Evolutionary conservation across 805 yeast species (phyloP).

Genomic region (Clavispora fructus): DNA sequence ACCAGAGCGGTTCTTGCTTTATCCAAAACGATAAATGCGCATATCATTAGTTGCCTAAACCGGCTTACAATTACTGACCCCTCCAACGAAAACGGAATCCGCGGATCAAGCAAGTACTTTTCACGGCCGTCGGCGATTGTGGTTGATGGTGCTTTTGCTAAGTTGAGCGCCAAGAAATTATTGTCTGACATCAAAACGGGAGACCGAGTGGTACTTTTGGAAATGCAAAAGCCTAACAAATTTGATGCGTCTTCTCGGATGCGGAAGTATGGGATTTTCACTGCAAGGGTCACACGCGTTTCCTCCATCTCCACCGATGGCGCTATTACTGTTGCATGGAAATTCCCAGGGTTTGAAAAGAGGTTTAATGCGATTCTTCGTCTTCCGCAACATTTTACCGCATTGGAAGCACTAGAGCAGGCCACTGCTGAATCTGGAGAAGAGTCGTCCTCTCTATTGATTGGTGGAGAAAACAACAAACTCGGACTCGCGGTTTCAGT

Average conservation of each 20-base stretch:
- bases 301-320: neutral
- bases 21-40: neutral
- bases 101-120: conserved; percentile 27
- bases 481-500: neutral
- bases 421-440: neutral
- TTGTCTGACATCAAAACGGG: neutral
- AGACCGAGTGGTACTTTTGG: conserved; percentile 15
- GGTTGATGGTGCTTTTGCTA: conserved; percentile 7
- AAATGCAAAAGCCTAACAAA: conserved; percentile 23
- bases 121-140: conserved; percentile 9
- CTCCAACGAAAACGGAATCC: conserved; percentile 7
- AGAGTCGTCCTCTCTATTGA: neutral
- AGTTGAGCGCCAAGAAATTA: neutral
- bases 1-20: neutral
- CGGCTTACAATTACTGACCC: conserved; percentile 12
- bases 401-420: neutral
- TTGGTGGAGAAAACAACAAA: neutral
- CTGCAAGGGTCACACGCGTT: conserved; percentile 12
- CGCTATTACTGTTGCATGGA: conserved; percentile 1
- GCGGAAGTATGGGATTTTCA: conserved; percentile 19
- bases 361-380: conserved; percentile 9
- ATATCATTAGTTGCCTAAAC: conserved; percentile 2
- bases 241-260: conserved; percentile 16
- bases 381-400: neutral
- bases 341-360: conserved; percentile 4